Evolutionary conservation across 2,329 filamentous ascomycete genomes (phyloP).

Genomic region (Sarocladium brachiariae): DNA sequence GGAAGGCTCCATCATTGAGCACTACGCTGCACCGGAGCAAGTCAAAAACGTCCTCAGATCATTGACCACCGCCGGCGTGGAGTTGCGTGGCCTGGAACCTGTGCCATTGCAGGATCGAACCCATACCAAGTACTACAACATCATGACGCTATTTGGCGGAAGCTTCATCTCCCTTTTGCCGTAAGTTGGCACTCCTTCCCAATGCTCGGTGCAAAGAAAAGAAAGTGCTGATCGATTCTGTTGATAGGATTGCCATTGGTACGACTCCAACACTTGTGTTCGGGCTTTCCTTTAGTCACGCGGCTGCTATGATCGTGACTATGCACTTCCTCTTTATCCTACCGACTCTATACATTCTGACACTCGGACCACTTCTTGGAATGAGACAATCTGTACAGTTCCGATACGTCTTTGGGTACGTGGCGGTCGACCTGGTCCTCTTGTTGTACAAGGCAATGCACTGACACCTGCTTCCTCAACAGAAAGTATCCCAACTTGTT

Average conservation of each 20-base stretch:
- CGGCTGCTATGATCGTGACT: constrained; percentile 3
- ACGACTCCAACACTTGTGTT: constrained; percentile 1
- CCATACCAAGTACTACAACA: constrained; percentile 7
- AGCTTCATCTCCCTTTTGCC: constrained; percentile 2
- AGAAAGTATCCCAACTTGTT: constrained; percentile 2
- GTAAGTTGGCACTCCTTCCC: background rate
- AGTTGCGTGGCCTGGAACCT: constrained; percentile 1
- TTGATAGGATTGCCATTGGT: background rate
- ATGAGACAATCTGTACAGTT: constrained; percentile 6
- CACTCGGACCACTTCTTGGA: background rate
- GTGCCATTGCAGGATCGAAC: constrained; percentile 1
- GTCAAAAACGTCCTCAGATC: background rate
- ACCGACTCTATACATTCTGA: background rate
- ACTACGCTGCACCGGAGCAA: background rate
- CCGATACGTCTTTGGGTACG: constrained; percentile 1
- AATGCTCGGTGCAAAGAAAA: background rate
- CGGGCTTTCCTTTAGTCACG: background rate
- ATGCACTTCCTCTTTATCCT: constrained; percentile 1
- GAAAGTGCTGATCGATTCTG: background rate
- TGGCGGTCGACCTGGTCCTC: background rate
- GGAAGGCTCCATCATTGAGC: background rate
- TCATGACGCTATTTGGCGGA: constrained; percentile 2
- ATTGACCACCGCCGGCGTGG: background rate
- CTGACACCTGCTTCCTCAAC: background rate
- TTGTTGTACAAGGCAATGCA: background rate